phyloP scores from a whole-genome alignment of 2,329 filamentous ascomycete species.

The Clarireedia paspali region DNA sequence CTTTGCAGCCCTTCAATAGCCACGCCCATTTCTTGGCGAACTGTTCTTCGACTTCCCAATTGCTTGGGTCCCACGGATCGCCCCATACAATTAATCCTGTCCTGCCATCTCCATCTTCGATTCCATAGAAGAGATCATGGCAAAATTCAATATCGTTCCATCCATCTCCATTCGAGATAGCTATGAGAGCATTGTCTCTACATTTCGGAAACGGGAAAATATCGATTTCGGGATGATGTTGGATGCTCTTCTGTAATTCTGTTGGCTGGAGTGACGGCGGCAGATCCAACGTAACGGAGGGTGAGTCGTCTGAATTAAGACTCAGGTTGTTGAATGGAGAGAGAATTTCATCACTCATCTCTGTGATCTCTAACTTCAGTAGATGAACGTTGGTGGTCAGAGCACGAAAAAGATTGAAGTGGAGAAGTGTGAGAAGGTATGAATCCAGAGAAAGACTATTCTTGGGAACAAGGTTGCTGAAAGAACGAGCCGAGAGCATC shows the following conservation, averaged over 20 bases:
- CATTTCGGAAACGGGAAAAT: constrained; percentile 32
- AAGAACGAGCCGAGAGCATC: background rate
- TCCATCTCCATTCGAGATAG: constrained; percentile 26
- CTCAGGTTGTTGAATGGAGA: constrained; percentile 13
- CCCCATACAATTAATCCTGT: constrained; percentile 41
- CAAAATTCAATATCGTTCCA: constrained; percentile 33
- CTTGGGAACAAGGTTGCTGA: constrained; percentile 4
- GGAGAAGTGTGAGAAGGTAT: constrained; percentile 29
- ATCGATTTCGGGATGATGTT: constrained; percentile 36
- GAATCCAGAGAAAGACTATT: constrained; percentile 16
- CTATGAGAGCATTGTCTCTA: constrained; percentile 34
- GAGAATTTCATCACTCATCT: constrained; percentile 14
- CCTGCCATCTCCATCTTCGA: constrained; percentile 14
- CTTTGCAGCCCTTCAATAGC: constrained; percentile 32
- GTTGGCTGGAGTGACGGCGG: constrained; percentile 31
- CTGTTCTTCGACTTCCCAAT: constrained; percentile 40
- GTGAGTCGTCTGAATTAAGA: too few species aligned
- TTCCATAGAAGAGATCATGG: constrained; percentile 30
- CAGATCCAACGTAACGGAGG: background rate
- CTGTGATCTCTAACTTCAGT: constrained; percentile 18
- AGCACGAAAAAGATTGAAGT: constrained; percentile 34
- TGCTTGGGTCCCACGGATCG: constrained; percentile 35
- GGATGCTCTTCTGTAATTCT: constrained; percentile 28
- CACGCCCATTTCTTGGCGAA: constrained; percentile 41
- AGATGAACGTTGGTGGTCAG: constrained; percentile 29